Evolutionary conservation across 2,329 filamentous ascomycete species (phyloP), one percentile per base, ranked within the genome.

Genomic region (Daldinia sp.): DNA sequence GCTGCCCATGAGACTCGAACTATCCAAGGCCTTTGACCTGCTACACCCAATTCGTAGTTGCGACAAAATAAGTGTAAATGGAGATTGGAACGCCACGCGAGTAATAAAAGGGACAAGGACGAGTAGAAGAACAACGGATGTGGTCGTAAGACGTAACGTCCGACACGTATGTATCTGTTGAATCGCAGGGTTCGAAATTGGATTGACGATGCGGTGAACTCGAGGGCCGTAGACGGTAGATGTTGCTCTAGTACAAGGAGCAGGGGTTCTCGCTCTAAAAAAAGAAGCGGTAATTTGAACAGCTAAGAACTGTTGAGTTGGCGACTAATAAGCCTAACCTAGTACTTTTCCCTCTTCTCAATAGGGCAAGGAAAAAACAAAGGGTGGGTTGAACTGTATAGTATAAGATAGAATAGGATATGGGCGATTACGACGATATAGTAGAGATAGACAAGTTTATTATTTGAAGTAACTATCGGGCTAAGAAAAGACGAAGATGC

Each of bases 1-100:
- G 63, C 54, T 69, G 63, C 63, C 66, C 70, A 72, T 72, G 68
- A 49, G 58, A 54, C 58, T 63, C n/a, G 49, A 48, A 48, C 49
- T 50, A 51, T 39, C 9, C 2, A 41, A 61, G 15, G 27, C 13
- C 29, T 34, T 43, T 55, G 17, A 32, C 56, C 55, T 52, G 59
- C 29, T 32, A 57, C 41, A 17, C 45, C 37, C 32, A 29, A 39
- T 23, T 41, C 37, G 8, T 48, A 39, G 39, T 56, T 60, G 45
- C 35, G 47, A 21, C 32, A 15, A 54, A 50, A 34, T 19, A 25
- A 29, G 37, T 17, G 35, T 49, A 56, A 35, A 55, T 53, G 11
- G 39, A 25, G 25, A 45, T 23, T 17, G 13, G 13, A 5, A 7
- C 9, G 21, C 19, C 35, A 11, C 10, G 58, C 54, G 27, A 45